Base-by-base conservation (phyloP, 31 red algal species). In the Porphyra umbilicalis region DNA sequence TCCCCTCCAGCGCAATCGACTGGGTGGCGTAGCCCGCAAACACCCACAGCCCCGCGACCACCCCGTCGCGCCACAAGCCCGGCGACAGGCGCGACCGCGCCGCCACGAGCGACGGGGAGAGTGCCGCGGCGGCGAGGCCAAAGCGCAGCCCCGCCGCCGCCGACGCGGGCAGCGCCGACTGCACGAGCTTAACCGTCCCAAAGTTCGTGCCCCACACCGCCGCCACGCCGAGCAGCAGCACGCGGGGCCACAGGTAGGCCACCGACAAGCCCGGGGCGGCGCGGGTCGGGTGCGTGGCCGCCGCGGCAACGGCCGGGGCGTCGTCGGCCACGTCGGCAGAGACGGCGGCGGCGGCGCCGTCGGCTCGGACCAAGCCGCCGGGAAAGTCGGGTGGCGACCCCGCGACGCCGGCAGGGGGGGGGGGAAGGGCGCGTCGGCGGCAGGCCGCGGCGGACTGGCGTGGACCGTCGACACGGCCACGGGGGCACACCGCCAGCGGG, bases 181-280 rank as follows among this genome's bases (percentile, higher is more conserved):
- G 86, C 42, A 96, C 57, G 35, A 93, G 76, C 35, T 96, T 96
- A 75, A 96, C 94, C 34, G 85, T 81, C 36, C 86, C 79, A 39
- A 96, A 96, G 35, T 96, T 96, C 30, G 94, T 92, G 20, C 90
- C 90, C 90, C 90, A 96, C 30, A 92, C 39, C 18, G 87, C 94
- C 30, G 94, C 94, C 31, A 96, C 90, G 7, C 86, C 75, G 30
- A 96, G 84, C 35, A 87, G 35, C 36, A 92, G 34, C 25, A 67
- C 79, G 76, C 94, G 90, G 20, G 94, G 94, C 90, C 86, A 92
- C 42, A 81, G 38, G 35, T 85, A 92, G 57, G 40, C 82, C 77
- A 71, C 57, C 25, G 57, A 71, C 57, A 71, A 29, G 20, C 57
- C 57, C 4, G 57, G 20, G 57, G 57, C 13, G 57, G 57, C 57